These are phyloP conservation scores for Irpex sp. DNA, from an alignment of 1,284 basidiomycete species.

Conservation along the genomic window DNA sequence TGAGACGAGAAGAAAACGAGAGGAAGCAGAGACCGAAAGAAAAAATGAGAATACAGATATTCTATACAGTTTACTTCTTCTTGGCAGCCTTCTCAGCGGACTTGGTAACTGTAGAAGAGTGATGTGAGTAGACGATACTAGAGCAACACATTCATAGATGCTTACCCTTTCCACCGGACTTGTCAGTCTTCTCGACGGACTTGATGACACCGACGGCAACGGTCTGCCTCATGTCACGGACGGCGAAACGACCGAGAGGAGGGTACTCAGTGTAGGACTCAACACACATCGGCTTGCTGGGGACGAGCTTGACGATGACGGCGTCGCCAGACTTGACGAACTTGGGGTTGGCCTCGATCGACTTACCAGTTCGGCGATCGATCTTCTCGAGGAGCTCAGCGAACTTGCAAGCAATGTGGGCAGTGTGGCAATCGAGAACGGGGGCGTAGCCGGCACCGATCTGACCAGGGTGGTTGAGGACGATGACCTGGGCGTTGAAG, in stretches of 20 bases:
- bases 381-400: slow-evolving; percentile 98
- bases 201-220: slow-evolving; percentile 98
- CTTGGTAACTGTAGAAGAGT: slow-evolving; percentile 71
- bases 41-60: slow-evolving; percentile 39
- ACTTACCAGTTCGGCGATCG: slow-evolving; percentile 96
- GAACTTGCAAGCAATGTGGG: slow-evolving; percentile 99
- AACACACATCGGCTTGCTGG: slow-evolving; percentile 97
- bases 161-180: slow-evolving; percentile 75
- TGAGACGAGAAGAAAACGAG: slow-evolving; percentile 41
- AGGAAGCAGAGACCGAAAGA: slow-evolving; percentile 40
- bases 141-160: slow-evolving; percentile 23
- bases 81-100: slow-evolving; percentile 93
- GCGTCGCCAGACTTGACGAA: slow-evolving; percentile 97
- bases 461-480: slow-evolving; percentile 99
- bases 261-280: slow-evolving; percentile 98
- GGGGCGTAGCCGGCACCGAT: slow-evolving; percentile 98
- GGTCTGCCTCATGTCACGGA: slow-evolving; percentile 98
- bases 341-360: slow-evolving; percentile 86
- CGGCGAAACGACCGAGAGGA: slow-evolving; percentile 98
- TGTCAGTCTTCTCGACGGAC: slow-evolving; percentile 91
- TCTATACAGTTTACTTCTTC: slow-evolving; percentile 87
- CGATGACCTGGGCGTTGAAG: slow-evolving; percentile 99
- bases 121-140: slow-evolving; percentile 11
- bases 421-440: slow-evolving; percentile 99
- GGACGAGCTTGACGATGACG: slow-evolving; percentile 97